Evolutionary conservation across 345 rosid species (phyloP).

Genomic region (Salix exigua): DNA sequence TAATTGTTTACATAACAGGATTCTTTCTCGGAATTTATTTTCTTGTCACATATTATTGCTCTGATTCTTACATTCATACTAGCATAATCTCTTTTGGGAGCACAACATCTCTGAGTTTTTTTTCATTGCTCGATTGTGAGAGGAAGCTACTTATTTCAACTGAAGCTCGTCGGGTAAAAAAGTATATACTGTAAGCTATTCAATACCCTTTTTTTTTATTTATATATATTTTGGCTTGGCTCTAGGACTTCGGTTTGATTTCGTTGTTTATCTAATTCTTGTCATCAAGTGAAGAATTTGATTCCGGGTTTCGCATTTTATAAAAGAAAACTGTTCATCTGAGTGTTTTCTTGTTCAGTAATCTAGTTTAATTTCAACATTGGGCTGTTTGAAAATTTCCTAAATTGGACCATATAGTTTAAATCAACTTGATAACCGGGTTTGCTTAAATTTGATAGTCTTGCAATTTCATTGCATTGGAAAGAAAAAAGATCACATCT

Average conservation of each 20-base stretch:
- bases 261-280: background rate
- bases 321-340: background rate
- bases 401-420: background rate
- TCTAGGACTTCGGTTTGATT: background rate
- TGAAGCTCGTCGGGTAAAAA: background rate
- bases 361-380: background rate
- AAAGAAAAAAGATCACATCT: no score
- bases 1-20: no score
- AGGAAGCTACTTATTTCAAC: background rate
- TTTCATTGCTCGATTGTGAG: background rate
- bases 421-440: background rate
- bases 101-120: no score
- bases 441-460: background rate
- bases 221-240: background rate
- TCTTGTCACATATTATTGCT: no score
- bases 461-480: background rate
- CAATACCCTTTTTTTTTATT: background rate
- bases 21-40: no score
- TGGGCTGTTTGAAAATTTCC: background rate
- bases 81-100: no score
- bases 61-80: no score
- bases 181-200: constrained; percentile 4
- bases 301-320: background rate
- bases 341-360: background rate
- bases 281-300: background rate